Conservation (phyloP, 441 rosid species). For the Gossypium davidsonii region DNA sequence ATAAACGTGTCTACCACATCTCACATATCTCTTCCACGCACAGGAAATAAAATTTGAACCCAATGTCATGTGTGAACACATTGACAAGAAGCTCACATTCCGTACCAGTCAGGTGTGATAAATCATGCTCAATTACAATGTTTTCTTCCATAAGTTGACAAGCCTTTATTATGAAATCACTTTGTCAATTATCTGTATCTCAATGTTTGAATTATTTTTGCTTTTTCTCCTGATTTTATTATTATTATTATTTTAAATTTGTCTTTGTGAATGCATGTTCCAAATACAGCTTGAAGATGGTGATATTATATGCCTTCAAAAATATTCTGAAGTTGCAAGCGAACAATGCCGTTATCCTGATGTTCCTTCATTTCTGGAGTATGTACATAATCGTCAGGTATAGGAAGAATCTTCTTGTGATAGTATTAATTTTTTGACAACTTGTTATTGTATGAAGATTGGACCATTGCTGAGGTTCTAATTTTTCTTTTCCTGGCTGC, state of each 20-base stretch:
- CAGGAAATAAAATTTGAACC: constrained; percentile 75
- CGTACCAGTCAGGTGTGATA: constrained; percentile 43
- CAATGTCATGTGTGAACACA: constrained; percentile 51
- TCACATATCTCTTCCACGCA: constrained; percentile 1
- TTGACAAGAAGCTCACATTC: constrained; percentile 49
- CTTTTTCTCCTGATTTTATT: background rate
- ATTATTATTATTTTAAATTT: too few species aligned
- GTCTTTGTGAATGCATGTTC: constrained; percentile 13
- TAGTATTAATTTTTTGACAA: background rate
- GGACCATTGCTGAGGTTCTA: background rate
- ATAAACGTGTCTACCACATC: background rate
- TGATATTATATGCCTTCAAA: constrained; percentile 62
- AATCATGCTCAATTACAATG: constrained; percentile 16
- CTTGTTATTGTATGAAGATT: background rate
- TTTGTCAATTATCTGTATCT: background rate
- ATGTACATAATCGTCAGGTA: constrained; percentile 68
- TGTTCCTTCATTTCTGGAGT: constrained; percentile 60
- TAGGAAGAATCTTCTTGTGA: background rate
- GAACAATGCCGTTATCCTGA: constrained; percentile 47
- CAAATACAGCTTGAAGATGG: constrained; percentile 60
- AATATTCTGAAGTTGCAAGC: constrained; percentile 31
- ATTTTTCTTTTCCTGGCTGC: background rate
- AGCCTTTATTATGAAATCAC: background rate
- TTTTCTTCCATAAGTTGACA: background rate
- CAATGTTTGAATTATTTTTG: background rate